Conservation (phyloP, 2,329 filamentous ascomycete species). For the Dendryphion nanum region DNA sequence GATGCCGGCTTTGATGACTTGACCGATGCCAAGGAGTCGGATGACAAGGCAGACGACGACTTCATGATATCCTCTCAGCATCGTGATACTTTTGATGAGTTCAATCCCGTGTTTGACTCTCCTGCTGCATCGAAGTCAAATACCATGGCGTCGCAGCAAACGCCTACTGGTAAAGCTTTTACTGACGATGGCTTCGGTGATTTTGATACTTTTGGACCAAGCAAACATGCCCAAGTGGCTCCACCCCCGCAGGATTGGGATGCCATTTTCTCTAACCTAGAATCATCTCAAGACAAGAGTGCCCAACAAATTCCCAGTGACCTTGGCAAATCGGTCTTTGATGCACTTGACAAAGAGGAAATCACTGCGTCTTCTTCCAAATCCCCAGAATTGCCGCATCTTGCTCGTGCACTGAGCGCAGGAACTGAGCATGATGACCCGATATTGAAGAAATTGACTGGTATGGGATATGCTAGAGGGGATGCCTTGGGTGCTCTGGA, state of each 20-base stretch:
- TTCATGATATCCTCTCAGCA: conserved; percentile 66
- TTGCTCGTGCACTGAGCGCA: conserved; percentile 69
- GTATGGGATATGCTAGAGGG: conserved; percentile 79
- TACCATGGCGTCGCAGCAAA: conserved; percentile 46
- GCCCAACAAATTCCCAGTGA: conserved; percentile 34
- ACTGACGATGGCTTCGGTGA: conserved; percentile 49
- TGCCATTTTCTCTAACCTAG: conserved; percentile 81
- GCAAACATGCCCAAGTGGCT: conserved; percentile 39
- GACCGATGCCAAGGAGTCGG: conserved; percentile 76
- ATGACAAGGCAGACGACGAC: conserved; percentile 69
- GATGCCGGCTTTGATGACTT: conserved; percentile 80
- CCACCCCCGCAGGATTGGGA: conserved; percentile 78
- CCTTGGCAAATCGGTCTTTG: conserved; percentile 37
- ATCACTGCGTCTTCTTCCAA: conserved; percentile 30
- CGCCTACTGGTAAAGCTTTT: conserved; percentile 37
- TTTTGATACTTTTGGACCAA: conserved; percentile 47
- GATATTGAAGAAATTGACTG: conserved; percentile 82
- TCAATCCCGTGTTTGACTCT: conserved; percentile 79
- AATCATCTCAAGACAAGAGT: conserved; percentile 48
- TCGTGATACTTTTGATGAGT: conserved; percentile 70
- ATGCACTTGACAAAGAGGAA: conserved; percentile 34
- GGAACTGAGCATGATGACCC: conserved; percentile 85
- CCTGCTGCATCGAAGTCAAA: conserved; percentile 50
- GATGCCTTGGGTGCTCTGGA: conserved; percentile 79
- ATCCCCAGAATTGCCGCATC: conserved; percentile 39